phyloP scores from a whole-genome alignment of 441 rosid genomes.

The Gossypium schwendimanii region DNA sequence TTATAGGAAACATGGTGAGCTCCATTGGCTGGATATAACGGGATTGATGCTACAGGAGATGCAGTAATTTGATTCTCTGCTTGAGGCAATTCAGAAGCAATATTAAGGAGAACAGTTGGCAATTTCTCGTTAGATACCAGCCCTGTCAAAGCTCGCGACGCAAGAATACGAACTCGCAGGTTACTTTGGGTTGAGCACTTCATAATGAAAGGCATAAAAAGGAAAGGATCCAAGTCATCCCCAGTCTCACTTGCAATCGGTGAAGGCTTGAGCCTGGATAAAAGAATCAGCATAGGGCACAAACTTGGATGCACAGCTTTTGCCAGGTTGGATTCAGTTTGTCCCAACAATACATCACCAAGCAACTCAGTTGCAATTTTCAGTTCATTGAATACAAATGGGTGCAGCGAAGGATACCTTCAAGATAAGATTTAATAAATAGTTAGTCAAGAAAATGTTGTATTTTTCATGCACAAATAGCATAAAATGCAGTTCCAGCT shows the following conservation, averaged over 20 bases:
- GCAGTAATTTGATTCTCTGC: conserved; percentile 17
- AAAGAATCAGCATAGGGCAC: conserved; percentile 87
- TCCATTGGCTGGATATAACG: conserved; percentile 18
- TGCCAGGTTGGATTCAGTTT: conserved; percentile 52
- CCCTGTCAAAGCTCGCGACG: conserved; percentile 89
- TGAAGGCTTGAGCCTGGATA: conserved; percentile 95
- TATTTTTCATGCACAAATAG: not conserved
- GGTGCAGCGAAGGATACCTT: conserved; percentile 87
- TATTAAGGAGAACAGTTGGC: conserved; percentile 43
- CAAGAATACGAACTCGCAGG: conserved; percentile 80
- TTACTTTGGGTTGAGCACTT: conserved; percentile 88
- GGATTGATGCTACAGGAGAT: conserved; percentile 13
- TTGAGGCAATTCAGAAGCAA: conserved; percentile 67
- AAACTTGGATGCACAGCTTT: conserved; percentile 89
- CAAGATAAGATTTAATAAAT: conserved; percentile 21
- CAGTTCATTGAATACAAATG: conserved; percentile 69
- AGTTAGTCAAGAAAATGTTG: conserved; percentile 11
- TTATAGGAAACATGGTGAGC: conserved; percentile 40
- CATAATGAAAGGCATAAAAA: conserved; percentile 87
- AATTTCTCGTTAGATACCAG: conserved; percentile 92
- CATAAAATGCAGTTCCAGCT: not conserved
- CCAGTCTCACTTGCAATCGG: conserved; percentile 80
- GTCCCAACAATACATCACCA: conserved; percentile 36
- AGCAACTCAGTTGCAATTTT: conserved; percentile 71
- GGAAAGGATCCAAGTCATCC: conserved; percentile 84